Evolutionary conservation across 192 early-diverging fungal species (phyloP), one percentile per base, ranked within the genome.

Genomic region (Backusella tarrabulga): DNA sequence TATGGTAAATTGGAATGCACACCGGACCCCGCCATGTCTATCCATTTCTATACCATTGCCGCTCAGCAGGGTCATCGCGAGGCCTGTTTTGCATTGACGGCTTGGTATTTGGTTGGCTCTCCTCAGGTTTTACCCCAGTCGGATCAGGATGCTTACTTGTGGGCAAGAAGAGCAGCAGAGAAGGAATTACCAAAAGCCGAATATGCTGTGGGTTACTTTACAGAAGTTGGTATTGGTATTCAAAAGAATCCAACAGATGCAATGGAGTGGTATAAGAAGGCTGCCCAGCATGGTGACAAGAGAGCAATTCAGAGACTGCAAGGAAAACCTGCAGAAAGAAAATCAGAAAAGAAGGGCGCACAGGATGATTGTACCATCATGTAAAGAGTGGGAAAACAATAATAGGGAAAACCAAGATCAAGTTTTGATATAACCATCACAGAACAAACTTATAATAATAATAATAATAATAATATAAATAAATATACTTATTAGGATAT

Each of bases 21-120:
- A 23, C 83, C 80, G 41, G 90, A 90, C 52, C 81, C 90, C 11
- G 86, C 85, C 15, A 75, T 88, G 15, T 86, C 86, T 0, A 83
- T 88, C 42, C 87, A 89, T 69, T 92, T 85, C 67, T 92, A 91
- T 74, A 90, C 87, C 19, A 79, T 88, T 67, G 91, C 90, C 1
- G 90, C 91, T 4, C 85, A 90, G 74, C 84, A 89, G 72, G 88
- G 89, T 32, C 88, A 92, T 74, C 83, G 85, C 6, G 91, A 92
- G 68, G 86, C 90, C 32, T 87, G 88, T 46, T 89, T 92, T 77
- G 90, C 88, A 5, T 69, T 92, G 19, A 86, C 90, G 1, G 87
- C 89, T 35, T 92, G 91, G 91, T 92, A 92, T 77, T 72, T 92
- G n/a, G 90, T 91, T 2, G 91, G 91, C 1, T 83, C 83, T 11